Base-by-base conservation (phyloP, 1,139 yeast species). In the Geotrichum siamense region DNA sequence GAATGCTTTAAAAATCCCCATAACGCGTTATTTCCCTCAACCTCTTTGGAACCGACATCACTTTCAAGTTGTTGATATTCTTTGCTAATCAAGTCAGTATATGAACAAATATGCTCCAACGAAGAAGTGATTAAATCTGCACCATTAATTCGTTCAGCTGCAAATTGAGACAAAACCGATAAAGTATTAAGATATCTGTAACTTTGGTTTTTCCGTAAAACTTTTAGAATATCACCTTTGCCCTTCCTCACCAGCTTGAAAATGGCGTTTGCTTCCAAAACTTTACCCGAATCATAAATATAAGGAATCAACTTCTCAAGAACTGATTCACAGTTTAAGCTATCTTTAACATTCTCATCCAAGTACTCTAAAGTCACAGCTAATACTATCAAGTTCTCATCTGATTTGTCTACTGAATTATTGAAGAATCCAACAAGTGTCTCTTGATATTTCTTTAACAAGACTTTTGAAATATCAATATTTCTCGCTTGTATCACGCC, bases 401-500 rank as follows among this genome's bases (percentile, higher is more conserved):
- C 20, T 6, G 5, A 5, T 5, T 31, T n/a, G 21, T 12, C 16
- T 9, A 33, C 6, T 5, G 26, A 33, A 19, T 33, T 35, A 39
- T 49, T 50, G 30, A 47, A 22, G 13, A 51, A 43, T 5, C 37
- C 34, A 16, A 51, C 48, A 22, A 52, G 42, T 35, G 51, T 25
- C 9, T 49, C 41, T 43, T 54, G 53, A 12, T 46, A 44, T 23
- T 29, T 20, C n/a, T 15, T 32, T 17, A 33, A 38, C 20, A 42
- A 44, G 5, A 32, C 31, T 23, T 26, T 31, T 17, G 19, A 26
- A 16, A 44, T 38, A 12, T 33, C 37, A 6, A 33, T 20, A 4
- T 5, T 5, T 30, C 34, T 16, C 21, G 80, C 67, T 13, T 75
- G 56, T 16, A 69, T 48, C 19, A 80, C 56, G 0, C 87, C 89